Evolutionary conservation across 2,329 filamentous ascomycete genomes (phyloP), one percentile per base, ranked within the genome.

Genomic region (Aspergillus neoniger): DNA sequence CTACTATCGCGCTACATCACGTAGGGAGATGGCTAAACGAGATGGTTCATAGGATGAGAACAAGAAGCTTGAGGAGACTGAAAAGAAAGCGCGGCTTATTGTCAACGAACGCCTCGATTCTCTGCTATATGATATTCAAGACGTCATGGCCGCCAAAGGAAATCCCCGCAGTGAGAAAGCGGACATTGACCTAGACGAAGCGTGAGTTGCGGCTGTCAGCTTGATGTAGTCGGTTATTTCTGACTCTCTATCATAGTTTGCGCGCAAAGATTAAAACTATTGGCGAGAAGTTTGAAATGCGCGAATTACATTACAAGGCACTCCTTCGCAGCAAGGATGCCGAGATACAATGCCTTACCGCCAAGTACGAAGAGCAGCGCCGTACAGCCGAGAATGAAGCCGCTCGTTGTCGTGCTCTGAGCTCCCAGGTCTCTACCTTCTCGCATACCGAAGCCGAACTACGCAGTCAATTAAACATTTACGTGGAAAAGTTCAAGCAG

Each of bases 401-500:
- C 21, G 85, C 84, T 58, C 90, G 92, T 69, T 91, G 91, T 60
- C 88, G 92, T 64, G 91, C 94, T 65, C 83, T 99, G 55, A 96
- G 95, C 69, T 84, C 88, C 38, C 95, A 99, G 78, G 92, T 98
- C 23, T 91, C 93, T 67, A 96, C 92, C 2, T 97, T 98, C 75
- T 95, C 92, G 38, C 95, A 96, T 77, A 98, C 94, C 9, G 95
- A 99, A 79, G 90, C 91, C 15, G 94, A 98, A 77, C 84, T 99
- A 58, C 84, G 95, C 62, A 96, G 91, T 70, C 95, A 99, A 78
- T 87, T 99, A 70, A 98, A 97, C 76, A 94, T 97, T 69, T 99
- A 99, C 71, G 94, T 97, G 25, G 95, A 99, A 75, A 99, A 98
- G 80, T 98, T 98, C 80, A 98, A 98, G 82, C 95, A 99, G 91